Evolutionary conservation across 768 basidiomycete genomes (phyloP), one percentile per base, ranked within the genome.

Genomic region (Pholiota microspora): DNA sequence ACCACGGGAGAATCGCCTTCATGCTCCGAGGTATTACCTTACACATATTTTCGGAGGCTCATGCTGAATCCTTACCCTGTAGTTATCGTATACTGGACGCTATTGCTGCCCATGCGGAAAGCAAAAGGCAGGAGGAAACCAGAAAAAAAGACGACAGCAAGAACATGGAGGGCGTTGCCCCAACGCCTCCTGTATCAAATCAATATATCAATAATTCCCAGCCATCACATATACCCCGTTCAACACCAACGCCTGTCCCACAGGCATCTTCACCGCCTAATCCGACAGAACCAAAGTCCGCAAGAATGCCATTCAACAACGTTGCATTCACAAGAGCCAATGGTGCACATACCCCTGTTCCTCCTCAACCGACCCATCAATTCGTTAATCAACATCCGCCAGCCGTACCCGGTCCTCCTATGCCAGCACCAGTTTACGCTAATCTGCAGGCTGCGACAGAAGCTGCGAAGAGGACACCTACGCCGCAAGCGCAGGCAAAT

Each of bases 21-120:
- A 79, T 53, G 70, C 73, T 15, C 80, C 84, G 45, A 83, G 68
- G 85, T 86, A 71, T 49, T 66, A 46, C n/a, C 10, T 45, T 53
- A 27, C 15, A 35, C 29, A 27, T 36, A 45, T 13, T 25, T 38
- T 31, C 27, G 10, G 34, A 16, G 13, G 50, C 6, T 34, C 9
- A 23, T 40, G 38, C 38, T 55, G 12, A 21, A 21, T 24, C 18
- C 50, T 51, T 44, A 40, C 59, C 35, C 45, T 53, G 28, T 25
- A 88, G 86, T 52, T 88, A 83, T 65, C 73, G 76, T 28, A 74
- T 88, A 59, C 61, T 88, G 69, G 85, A 88, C 15, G 69, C 75
- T 31, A 67, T 81, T 40, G 68, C 69, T 25, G 56, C 64, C 25
- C n/a, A n/a, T n/a, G n/a, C n/a, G n/a, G n/a, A n/a, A n/a, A n/a